phyloP scores from a whole-genome alignment of 352 stramenopile species.

The Globisporangium abappressorium region DNA sequence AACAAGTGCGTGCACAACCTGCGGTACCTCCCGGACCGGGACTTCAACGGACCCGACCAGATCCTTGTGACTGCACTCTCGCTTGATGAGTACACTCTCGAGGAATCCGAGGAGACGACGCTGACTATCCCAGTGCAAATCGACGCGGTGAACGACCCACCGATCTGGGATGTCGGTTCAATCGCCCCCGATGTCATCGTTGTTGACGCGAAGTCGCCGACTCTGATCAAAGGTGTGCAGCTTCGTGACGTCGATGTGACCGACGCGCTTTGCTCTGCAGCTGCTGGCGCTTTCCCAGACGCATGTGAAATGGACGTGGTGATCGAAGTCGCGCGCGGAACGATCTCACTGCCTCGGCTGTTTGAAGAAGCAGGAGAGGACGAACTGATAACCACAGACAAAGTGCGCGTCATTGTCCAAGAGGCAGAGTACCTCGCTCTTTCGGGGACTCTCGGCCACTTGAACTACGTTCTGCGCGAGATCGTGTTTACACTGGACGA shows the following conservation, averaged over 20 bases:
- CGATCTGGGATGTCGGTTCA: slow-evolving; percentile 32
- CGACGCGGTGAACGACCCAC: slow-evolving; percentile 54
- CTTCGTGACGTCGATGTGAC: slow-evolving; percentile 49
- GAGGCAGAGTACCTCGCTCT: slow-evolving; percentile 30
- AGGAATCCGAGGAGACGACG: slow-evolving; percentile 27
- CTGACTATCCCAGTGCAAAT: slow-evolving; percentile 33
- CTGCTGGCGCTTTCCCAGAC: slow-evolving; percentile 3
- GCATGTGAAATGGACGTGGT: slow-evolving; percentile 54
- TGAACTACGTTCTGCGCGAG: slow-evolving; percentile 43
- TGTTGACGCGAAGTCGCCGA: slow-evolving; percentile 13
- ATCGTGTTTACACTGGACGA: slow-evolving; percentile 49
- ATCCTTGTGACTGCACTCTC: slow-evolving; percentile 38
- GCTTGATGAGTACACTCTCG: slow-evolving; percentile 42
- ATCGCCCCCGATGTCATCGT: slow-evolving; percentile 19
- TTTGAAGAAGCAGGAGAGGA: slow-evolving; percentile 1
- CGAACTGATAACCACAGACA: neutral
- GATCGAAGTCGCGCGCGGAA: slow-evolving; percentile 39
- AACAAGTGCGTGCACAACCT: slow-evolving; percentile 37
- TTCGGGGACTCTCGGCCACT: slow-evolving; percentile 25
- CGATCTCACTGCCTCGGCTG: slow-evolving; percentile 34
- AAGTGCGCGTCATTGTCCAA: slow-evolving; percentile 5
- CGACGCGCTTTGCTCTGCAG: neutral
- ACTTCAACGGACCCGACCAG: slow-evolving; percentile 49
- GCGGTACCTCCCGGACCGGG: slow-evolving; percentile 31
- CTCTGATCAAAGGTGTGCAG: slow-evolving; percentile 31